Conservation (phyloP, 2,329 filamentous ascomycete species). For the Ascochyta pisi region DNA sequence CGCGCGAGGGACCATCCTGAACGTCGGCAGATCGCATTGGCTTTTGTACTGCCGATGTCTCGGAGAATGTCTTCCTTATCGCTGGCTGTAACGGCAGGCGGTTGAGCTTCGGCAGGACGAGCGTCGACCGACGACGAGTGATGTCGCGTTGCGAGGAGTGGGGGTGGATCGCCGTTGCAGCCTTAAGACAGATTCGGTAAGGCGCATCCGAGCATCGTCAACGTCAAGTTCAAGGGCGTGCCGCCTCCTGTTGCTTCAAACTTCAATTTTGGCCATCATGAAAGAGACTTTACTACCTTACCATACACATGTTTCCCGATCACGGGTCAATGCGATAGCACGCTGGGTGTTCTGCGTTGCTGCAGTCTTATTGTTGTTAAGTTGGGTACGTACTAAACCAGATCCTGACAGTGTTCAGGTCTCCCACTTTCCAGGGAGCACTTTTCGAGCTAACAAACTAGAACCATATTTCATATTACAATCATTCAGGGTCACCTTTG, state of each 20-base stretch:
- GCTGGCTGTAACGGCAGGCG: conserved; percentile 1
- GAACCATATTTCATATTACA: conserved; percentile 4
- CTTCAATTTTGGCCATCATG: conserved; percentile 1
- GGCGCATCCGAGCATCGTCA: conserved; percentile 5
- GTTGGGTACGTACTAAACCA: conserved; percentile 5
- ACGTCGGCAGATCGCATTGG: neutral
- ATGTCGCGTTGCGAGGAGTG: neutral
- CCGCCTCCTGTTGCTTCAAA: neutral
- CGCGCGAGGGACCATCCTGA: neutral
- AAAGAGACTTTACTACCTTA: conserved; percentile 8
- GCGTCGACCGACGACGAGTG: neutral
- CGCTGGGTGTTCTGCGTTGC: conserved; percentile 9
- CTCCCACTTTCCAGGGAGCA: too few relatives aligned
- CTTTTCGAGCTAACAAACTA: neutral
- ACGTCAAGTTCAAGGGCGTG: neutral
- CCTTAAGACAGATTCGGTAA: neutral
- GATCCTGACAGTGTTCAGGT: neutral
- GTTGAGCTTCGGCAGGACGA: conserved; percentile 3
- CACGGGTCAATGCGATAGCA: neutral
- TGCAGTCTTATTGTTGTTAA: conserved; percentile 5
- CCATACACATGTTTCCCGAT: neutral
- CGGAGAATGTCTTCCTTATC: conserved; percentile 16
- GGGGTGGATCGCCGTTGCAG: conserved; percentile 7
- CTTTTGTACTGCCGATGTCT: conserved; percentile 13
- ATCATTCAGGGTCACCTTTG: neutral